Percentiles rank a stretch among this genome's conserved stretches.
phyloP scores from a whole-genome alignment of 2,329 filamentous ascomycete species.

The Pseudogymnoascus sp. region DNA sequence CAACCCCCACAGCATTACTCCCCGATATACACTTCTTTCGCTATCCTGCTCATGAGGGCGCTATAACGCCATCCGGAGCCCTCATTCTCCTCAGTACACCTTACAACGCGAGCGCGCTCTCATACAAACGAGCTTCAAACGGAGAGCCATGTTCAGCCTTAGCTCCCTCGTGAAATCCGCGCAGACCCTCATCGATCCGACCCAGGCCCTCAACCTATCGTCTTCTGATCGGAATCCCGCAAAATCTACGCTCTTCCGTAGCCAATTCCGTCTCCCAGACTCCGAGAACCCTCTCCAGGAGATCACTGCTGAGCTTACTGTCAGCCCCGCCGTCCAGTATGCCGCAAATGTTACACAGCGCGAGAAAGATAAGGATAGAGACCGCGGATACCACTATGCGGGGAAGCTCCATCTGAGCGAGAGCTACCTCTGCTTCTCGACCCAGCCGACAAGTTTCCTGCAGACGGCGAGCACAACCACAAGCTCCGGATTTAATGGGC shows the following conservation, averaged over 20 bases:
- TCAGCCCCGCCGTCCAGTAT: constrained; percentile 50
- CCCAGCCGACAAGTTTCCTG: constrained; percentile 79
- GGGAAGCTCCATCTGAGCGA: constrained; percentile 93
- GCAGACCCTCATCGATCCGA: constrained; percentile 88
- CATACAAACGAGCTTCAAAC: constrained; percentile 11
- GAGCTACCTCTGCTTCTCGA: constrained; percentile 93
- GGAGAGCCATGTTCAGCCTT: constrained; percentile 51
- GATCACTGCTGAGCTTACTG: constrained; percentile 90
- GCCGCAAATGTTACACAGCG: constrained; percentile 55
- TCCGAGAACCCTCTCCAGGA: constrained; percentile 91
- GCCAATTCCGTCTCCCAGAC: constrained; percentile 89
- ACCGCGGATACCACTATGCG: constrained; percentile 76
- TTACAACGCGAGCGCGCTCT: background rate
- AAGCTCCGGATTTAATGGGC: constrained; percentile 79
- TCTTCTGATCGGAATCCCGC: constrained; percentile 74
- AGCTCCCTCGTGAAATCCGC: constrained; percentile 89
- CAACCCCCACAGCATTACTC: background rate
- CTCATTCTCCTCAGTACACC: background rate
- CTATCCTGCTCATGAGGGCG: background rate
- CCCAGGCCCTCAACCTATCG: constrained; percentile 64
- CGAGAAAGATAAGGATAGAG: constrained; percentile 56
- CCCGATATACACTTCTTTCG: background rate
- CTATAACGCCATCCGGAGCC: background rate
- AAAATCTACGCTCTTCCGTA: constrained; percentile 87
- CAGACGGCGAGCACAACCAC: constrained; percentile 69